Evolutionary conservation across 2,329 filamentous ascomycete species (phyloP), one percentile per base, ranked within the genome.

Genomic region (Fusarium sarcochroum): DNA sequence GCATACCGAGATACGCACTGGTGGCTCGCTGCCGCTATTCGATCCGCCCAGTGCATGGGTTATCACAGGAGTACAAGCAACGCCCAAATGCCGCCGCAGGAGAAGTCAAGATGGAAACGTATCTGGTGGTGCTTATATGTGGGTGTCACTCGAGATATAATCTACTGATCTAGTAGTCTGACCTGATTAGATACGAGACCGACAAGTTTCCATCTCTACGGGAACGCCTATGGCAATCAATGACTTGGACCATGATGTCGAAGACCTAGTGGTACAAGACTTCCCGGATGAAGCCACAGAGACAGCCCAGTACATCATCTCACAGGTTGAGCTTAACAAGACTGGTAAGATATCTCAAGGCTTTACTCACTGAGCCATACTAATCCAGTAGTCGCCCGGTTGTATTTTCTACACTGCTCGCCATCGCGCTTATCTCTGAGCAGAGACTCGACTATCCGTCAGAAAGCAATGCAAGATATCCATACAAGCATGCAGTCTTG

Each of bases 81-180:
- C 2, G 49, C 53, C 1, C 55, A 21, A 2, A 49, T 59, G 21
- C 0, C 3, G 0, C 15, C 27, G 0, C 42, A 49, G 1, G 42
- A 50, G 0, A 35, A 42, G 0, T 41, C 27, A 0, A 7, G 10
- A 5, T 59, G 53, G 53, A 59, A 59, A 1, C 8, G 57, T 0
- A 50, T 59, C 7, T 59, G 42, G 57, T 59, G 57, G 57, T 59
- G 57, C 1, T 10, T 59, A 3, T 59, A 59, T 35, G 56, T 56
- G 14, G 15, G 53, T 34, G 2, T 2, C 7, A 1, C 0, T 5
- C 3, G 7, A 8, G 10, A 2, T 18, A 52, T 6, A n/a, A 10
- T 21, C 7, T 5, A 8, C 9, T 7, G 2, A 15, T 5, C 42
- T 3, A 57, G 2, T 1, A 1, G 2, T 1, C 4, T 30, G 27